Evolutionary conservation across 768 basidiomycete species (phyloP).

Genomic region (Gymnopilus junonius): DNA sequence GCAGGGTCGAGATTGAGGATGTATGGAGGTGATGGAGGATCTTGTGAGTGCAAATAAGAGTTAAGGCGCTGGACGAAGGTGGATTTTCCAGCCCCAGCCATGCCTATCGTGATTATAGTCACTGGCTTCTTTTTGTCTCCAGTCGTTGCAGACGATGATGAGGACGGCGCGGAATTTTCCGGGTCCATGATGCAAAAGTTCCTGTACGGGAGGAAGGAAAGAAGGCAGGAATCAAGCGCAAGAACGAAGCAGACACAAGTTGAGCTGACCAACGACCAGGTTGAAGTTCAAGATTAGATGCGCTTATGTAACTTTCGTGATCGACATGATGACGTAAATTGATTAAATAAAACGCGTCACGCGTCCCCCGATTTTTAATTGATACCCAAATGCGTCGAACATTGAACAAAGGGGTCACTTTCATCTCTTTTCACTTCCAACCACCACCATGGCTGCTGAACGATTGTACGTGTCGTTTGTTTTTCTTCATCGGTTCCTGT

Average conservation of each 20-base stretch:
- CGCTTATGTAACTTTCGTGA: not conserved
- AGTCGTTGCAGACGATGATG: conserved; percentile 6
- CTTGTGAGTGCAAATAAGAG: conserved; percentile 78
- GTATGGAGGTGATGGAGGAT: conserved; percentile 79
- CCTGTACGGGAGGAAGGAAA: not conserved
- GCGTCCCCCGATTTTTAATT: not conserved
- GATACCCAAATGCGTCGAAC: not conserved
- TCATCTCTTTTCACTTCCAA: conserved; percentile 3
- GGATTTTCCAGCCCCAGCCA: conserved; percentile 98
- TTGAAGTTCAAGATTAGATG: not conserved
- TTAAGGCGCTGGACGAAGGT: conserved; percentile 96
- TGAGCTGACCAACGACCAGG: not conserved
- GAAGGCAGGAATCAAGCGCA: not conserved
- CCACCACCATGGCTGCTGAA: conserved; percentile 23
- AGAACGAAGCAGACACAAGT: not conserved
- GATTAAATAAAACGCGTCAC: not conserved
- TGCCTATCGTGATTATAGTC: conserved; percentile 90
- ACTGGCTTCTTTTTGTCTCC: conserved; percentile 62
- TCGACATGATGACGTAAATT: not conserved
- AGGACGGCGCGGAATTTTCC: conserved; percentile 6
- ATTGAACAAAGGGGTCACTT: not conserved
- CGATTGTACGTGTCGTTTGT: conserved; percentile 21
- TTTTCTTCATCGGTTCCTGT: not conserved
- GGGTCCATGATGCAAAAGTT: not conserved
- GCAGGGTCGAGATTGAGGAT: conserved; percentile 98